Conservation (phyloP, 108 stramenopile genomes). For the Pseudonitzschia delicatissima region DNA sequence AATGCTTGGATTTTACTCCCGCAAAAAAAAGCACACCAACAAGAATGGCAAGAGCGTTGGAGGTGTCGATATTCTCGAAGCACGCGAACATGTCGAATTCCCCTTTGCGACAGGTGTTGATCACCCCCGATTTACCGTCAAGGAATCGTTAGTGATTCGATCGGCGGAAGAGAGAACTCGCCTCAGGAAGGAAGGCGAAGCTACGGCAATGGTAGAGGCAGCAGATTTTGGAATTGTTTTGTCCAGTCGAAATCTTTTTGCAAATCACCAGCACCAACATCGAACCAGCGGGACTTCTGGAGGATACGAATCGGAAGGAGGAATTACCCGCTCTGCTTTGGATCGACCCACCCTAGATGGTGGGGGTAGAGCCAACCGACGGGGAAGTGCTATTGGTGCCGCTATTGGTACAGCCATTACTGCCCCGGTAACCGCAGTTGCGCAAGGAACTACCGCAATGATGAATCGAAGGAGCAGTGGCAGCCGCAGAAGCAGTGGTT, state of each 20-base stretch:
- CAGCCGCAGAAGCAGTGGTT: not conserved
- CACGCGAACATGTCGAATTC: constrained; percentile 39
- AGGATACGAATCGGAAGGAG: constrained; percentile 2
- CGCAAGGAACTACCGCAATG: not conserved
- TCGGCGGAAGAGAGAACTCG: constrained; percentile 18
- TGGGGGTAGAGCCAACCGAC: not conserved
- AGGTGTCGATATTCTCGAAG: constrained; percentile 25
- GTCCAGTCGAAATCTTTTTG: too few relatives aligned
- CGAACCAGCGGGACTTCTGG: not conserved
- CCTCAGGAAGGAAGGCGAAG: constrained; percentile 14
- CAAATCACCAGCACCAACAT: too few relatives aligned
- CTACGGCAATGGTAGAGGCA: constrained; percentile 17
- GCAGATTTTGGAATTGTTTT: constrained; percentile 38
- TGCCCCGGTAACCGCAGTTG: not conserved
- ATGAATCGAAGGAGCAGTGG: not conserved
- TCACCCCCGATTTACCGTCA: constrained; percentile 41
- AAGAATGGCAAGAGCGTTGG: not conserved
- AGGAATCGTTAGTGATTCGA: constrained; percentile 27
- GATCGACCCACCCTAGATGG: not conserved
- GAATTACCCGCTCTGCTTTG: not conserved
- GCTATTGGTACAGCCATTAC: not conserved
- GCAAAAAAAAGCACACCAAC: not conserved
- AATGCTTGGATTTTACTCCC: constrained; percentile 27
- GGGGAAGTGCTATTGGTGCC: not conserved
- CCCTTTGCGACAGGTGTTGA: constrained; percentile 35